Base-by-base conservation (phyloP, 2,329 filamentous ascomycete genomes). In the Moelleriella libera region DNA sequence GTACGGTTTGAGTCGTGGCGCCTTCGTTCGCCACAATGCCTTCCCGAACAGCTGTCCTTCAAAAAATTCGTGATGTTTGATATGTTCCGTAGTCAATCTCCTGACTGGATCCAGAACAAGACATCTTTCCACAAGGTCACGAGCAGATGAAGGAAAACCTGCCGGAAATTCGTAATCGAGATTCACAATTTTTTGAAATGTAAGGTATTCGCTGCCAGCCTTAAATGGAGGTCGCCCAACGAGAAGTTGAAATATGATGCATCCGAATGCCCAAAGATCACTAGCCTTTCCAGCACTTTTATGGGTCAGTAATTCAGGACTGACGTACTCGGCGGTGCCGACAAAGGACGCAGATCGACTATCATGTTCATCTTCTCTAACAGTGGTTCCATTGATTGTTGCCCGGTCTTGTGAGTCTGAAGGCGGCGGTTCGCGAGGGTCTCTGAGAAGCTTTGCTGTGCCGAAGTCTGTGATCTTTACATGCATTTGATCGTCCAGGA, bases 401-500 rank as follows among this genome's bases (percentile, higher is more conserved):
- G 46, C 65, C 47, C 60, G 63, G 45, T 61, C 54, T 0, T 64
- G 61, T 5, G 65, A 55, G 11, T 68, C 65, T 2, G 67, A 64
- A 48, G 71, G 59, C 61, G 72, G 65, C 11, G 65, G 64, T 29
- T 59, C 58, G 29, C 63, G 60, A 29, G 64, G 63, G 47, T 67
- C 65, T 47, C 54, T 57, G 43, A 98, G 71, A 52, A 98, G 79
- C 63, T 96, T 97, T n/a, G 92, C 92, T 0, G 92, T 98, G 41
- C 92, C 92, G 60, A 98, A 98, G 65, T 98, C 92, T 6, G 92
- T 98, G 54, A 98, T 96, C 63, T 98, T 98, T 66, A 97, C 83
- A 58, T 97, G 88, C 85, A 96, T 94, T 59, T 94, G 84, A 53
- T 89, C 85, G 63, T 98, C 92, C 39, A 98, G 72, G 6, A 98